These are phyloP conservation scores for Aurantiochytrium sp. DNA, from an alignment of 108 stramenopile genomes.

Conservation along the genomic window DNA sequence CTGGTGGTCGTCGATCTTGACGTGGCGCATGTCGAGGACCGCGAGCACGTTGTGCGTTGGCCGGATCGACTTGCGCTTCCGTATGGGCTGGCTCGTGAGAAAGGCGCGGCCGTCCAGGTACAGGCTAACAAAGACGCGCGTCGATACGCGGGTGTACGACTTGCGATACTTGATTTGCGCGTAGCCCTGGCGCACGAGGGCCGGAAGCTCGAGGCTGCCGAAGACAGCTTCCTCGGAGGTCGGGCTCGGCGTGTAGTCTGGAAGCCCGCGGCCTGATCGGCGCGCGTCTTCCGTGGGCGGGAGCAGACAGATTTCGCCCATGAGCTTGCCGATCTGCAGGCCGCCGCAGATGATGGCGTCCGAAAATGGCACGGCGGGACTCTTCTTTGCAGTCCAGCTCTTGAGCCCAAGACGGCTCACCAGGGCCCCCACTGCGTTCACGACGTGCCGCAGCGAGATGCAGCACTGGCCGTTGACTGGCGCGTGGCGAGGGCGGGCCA, in stretches of 20 bases:
- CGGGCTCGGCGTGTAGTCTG: neutral
- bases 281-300: neutral
- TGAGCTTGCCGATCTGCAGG: neutral
- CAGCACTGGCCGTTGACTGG: neutral
- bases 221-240: neutral
- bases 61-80: neutral
- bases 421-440: neutral
- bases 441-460: neutral
- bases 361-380: neutral
- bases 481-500: neutral
- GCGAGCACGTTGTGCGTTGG: neutral
- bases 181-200: neutral
- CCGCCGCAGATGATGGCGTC: neutral
- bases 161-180: neutral
- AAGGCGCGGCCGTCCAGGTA: neutral
- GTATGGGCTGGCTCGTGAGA: neutral
- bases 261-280: neutral
- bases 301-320: neutral
- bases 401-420: neutral
- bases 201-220: neutral
- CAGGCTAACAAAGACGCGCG: neutral
- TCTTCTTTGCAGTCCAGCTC: neutral
- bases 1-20: neutral
- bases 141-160: neutral
- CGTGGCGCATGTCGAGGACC: neutral